Evolutionary conservation across 192 early-diverging fungal genomes (phyloP), one percentile per base, ranked within the genome.

Genomic region (Podila epigama): DNA sequence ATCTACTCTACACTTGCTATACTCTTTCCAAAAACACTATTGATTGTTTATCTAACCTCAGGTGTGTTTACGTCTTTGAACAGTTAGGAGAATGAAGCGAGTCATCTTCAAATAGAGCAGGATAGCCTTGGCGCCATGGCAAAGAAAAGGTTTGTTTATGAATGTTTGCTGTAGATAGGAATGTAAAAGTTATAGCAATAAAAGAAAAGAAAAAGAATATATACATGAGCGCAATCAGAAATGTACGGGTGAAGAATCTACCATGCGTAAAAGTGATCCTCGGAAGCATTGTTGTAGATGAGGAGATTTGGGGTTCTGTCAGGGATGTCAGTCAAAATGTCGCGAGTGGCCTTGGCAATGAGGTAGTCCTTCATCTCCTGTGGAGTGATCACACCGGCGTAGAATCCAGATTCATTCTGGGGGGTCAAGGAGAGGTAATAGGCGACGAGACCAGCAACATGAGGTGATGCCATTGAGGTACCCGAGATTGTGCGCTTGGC

Each of bases 401-500:
- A 55, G 67, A 66, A 82, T 12, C 63, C 75, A 52, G 75, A 73
- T n/a, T 44, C 51, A 7, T 22, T 25, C 32, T 77, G 42, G 58
- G 84, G 70, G 37, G 79, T 63, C 64, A 83, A 68, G 35, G 88
- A 87, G 22, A 92, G 70, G 58, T 90, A 65, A 61, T 89, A 88
- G 27, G 96, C 95, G 42, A 95, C 84, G 53, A 95, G 87, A 37
- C 96, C 95, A 40, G 90, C 90, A 31, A 94, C 92, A 61, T 97
- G 96, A 18, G 95, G 95, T 50, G 89, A 88, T 52, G 96, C 94
- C 95, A 96, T 96, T 31, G 92, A 94, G 16, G 96, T 97, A 37
- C 96, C 96, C 10, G 94, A 96, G 75, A 96, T 94, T 29, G 88
- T 90, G 81, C 95, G 94, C 80, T 90, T 94, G 64, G 89, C 87